These are phyloP conservation scores for Xylaria sp. DNA, from an alignment of 2,329 filamentous ascomycete species.

Conservation along the genomic window DNA sequence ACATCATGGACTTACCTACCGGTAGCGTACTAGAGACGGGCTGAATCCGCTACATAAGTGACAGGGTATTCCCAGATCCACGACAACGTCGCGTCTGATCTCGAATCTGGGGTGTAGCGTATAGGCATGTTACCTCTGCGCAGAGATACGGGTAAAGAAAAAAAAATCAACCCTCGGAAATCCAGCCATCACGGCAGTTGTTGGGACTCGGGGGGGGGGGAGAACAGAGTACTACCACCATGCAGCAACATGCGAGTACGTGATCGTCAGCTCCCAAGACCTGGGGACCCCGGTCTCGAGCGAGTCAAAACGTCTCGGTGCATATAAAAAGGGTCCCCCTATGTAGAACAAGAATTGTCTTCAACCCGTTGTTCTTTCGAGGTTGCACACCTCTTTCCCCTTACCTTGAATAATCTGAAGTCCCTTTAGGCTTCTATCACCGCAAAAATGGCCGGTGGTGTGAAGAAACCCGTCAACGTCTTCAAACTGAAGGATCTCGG, in stretches of 20 bases:
- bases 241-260: not conserved
- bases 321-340: not conserved
- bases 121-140: no score
- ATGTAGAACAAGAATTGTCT: no score
- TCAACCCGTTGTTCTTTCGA: not conserved
- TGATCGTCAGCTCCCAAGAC: not conserved
- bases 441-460: conserved; percentile 29
- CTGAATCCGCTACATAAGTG: not conserved
- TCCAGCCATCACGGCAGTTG: not conserved
- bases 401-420: not conserved
- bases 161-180: not conserved
- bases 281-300: not conserved
- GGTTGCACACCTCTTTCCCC: not conserved
- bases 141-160: not conserved
- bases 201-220: not conserved
- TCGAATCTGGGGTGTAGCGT: not conserved
- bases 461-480: conserved; percentile 44
- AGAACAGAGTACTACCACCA: not conserved
- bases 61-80: not conserved
- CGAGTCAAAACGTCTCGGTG: not conserved
- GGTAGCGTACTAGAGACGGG: no score
- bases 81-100: not conserved
- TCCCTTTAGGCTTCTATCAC: not conserved
- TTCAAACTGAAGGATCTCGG: conserved; percentile 59
- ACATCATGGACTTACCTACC: not conserved